A percentile compares a stretch with the other conserved stretches of the same genome.
Conservation (phyloP, 78 protist species). For the Speleostelium caveatum region DNA sequence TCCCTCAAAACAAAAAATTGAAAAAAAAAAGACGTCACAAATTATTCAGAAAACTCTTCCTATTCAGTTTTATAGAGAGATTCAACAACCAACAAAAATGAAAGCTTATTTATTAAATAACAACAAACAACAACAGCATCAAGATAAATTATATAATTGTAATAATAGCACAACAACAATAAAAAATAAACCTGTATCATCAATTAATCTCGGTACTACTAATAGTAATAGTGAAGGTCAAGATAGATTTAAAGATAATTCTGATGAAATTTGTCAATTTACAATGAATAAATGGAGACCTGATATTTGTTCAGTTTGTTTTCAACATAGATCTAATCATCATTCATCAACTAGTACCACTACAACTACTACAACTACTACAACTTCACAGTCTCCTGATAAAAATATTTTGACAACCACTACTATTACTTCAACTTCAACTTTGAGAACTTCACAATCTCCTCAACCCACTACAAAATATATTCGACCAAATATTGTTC, state of each 20-base stretch:
- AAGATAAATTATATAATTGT: background rate
- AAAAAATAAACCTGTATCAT: background rate
- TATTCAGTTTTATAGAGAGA: background rate
- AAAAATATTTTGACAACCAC: slow-evolving; percentile 9
- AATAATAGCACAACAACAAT: background rate
- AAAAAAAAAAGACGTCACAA: too few species aligned
- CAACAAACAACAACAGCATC: background rate
- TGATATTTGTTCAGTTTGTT: slow-evolving; percentile 30
- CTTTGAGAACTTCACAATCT: background rate
- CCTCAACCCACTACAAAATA: background rate
- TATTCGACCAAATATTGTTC: background rate
- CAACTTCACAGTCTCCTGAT: background rate
- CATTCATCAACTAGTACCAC: slow-evolving; percentile 19
- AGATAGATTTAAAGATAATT: background rate
- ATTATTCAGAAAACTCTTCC: background rate
- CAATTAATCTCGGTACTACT: background rate
- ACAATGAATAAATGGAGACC: slow-evolving; percentile 68
- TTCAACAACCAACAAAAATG: background rate
- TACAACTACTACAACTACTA: slow-evolving; percentile 20
- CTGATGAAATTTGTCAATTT: slow-evolving; percentile 15
- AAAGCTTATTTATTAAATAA: background rate
- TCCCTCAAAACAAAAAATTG: background rate
- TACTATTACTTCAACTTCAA: background rate
- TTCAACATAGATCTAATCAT: slow-evolving; percentile 40
- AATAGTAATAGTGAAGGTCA: background rate